These are phyloP conservation scores for Euphorbia lathyris DNA, from an alignment of 345 rosid genomes.

Conservation along the genomic window DNA sequence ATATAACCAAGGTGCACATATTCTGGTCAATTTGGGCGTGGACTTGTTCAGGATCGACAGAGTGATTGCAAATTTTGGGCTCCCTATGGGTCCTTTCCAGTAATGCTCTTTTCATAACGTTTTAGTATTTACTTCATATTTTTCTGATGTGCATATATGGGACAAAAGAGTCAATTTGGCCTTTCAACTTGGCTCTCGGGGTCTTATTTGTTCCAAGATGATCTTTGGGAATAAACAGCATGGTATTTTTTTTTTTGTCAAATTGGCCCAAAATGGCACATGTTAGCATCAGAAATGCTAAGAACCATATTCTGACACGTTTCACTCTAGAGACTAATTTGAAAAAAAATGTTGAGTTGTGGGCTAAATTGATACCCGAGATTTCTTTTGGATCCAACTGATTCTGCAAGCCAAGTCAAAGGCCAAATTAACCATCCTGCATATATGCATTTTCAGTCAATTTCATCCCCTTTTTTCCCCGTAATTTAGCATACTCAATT, in stretches of 20 bases:
- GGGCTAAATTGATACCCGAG: background rate
- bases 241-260: background rate
- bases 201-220: too few species aligned
- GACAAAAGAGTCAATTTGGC: background rate
- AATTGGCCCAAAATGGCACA: background rate
- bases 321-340: too few species aligned
- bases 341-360: background rate
- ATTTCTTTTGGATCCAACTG: background rate
- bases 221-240: background rate
- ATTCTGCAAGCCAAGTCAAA: too few species aligned
- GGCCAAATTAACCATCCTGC: too few species aligned
- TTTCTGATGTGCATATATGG: background rate
- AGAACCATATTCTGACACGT: too few species aligned
- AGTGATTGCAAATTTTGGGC: slow-evolving; percentile 71
- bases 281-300: background rate
- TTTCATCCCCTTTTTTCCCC: background rate
- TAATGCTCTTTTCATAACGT: slow-evolving; percentile 42
- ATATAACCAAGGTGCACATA: slow-evolving; percentile 63
- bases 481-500: background rate
- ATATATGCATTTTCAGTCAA: background rate
- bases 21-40: slow-evolving; percentile 74
- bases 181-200: too few species aligned
- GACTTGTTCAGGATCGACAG: slow-evolving; percentile 88
- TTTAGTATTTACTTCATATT: slow-evolving; percentile 1
- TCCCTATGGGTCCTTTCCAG: slow-evolving; percentile 96